Evolutionary conservation across 768 basidiomycete species (phyloP).

Genomic region (Paxillus ammoniavirescens): DNA sequence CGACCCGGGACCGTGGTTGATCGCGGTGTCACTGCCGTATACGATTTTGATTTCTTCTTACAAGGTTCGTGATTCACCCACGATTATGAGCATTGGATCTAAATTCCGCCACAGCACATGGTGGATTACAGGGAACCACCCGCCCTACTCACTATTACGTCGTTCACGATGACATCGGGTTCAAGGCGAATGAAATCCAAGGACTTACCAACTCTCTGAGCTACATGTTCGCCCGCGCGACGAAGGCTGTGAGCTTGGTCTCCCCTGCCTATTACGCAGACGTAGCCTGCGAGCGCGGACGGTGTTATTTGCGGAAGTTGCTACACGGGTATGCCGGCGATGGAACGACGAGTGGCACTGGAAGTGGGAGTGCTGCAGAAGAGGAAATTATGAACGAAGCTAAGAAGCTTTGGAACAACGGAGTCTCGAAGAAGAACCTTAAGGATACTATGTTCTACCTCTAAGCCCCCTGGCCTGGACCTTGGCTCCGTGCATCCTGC

Average conservation of each 20-base stretch:
- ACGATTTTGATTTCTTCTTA: constrained; percentile 55
- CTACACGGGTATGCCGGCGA: constrained; percentile 34
- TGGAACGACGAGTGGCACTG: constrained; percentile 31
- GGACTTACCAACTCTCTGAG: constrained; percentile 52
- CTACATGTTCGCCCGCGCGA: constrained; percentile 61
- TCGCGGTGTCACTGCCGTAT: constrained; percentile 51
- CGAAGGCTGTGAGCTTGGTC: constrained; percentile 40
- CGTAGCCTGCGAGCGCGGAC: constrained; percentile 51
- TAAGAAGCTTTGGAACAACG: constrained; percentile 49
- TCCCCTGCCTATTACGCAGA: constrained; percentile 44
- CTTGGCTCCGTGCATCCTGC: not conserved
- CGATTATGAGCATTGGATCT: not conserved
- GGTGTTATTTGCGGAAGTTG: constrained; percentile 51
- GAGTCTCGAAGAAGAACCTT: constrained; percentile 47
- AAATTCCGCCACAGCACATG: constrained; percentile 32
- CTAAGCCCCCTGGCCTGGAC: constrained; percentile 25
- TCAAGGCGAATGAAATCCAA: constrained; percentile 50
- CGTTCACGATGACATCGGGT: constrained; percentile 51
- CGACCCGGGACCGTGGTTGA: constrained; percentile 55
- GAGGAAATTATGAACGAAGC: constrained; percentile 58
- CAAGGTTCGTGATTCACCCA: constrained; percentile 35
- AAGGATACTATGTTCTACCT: constrained; percentile 80
- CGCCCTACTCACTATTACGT: constrained; percentile 57
- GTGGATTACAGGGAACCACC: constrained; percentile 47
- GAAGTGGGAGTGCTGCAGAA: constrained; percentile 40